Conservation (phyloP, 2,329 filamentous ascomycete genomes). For the Sclerotinia spermophila region DNA sequence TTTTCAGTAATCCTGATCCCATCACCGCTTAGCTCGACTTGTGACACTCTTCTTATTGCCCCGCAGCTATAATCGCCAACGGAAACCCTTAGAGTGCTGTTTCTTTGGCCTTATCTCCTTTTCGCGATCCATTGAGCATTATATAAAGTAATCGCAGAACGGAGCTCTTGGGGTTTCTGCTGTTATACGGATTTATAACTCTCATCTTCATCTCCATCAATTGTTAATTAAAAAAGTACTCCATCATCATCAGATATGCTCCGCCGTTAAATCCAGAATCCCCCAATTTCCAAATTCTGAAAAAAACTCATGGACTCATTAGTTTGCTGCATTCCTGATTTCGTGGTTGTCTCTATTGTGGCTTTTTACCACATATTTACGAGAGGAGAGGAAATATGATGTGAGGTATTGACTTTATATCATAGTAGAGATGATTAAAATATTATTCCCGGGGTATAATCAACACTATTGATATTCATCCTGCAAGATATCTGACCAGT, state of each 20-base stretch:
- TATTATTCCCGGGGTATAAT: background rate
- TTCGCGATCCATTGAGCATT: too few relatives aligned
- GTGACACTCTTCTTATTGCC: too few relatives aligned
- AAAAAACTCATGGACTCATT: background rate
- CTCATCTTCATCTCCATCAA: background rate
- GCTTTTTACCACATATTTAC: too few relatives aligned
- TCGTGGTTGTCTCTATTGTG: too few relatives aligned
- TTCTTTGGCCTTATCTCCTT: too few relatives aligned
- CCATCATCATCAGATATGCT: fast-evolving
- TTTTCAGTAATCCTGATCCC: too few relatives aligned
- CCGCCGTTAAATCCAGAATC: too few relatives aligned
- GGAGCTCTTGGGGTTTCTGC: background rate
- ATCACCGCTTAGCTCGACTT: too few relatives aligned
- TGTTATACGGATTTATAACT: background rate
- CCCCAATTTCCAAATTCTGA: fast-evolving
- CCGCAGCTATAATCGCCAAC: too few relatives aligned
- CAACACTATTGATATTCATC: background rate
- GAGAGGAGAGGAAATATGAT: background rate
- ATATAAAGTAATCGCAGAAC: background rate
- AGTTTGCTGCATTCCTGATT: too few relatives aligned
- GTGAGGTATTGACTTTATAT: background rate
- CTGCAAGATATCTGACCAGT: background rate
- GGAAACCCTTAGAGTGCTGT: too few relatives aligned
- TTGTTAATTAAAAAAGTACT: background rate
- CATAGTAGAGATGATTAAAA: background rate